phyloP scores from a whole-genome alignment of 2,329 filamentous ascomycete genomes.

The Arachnomyces sp. region DNA sequence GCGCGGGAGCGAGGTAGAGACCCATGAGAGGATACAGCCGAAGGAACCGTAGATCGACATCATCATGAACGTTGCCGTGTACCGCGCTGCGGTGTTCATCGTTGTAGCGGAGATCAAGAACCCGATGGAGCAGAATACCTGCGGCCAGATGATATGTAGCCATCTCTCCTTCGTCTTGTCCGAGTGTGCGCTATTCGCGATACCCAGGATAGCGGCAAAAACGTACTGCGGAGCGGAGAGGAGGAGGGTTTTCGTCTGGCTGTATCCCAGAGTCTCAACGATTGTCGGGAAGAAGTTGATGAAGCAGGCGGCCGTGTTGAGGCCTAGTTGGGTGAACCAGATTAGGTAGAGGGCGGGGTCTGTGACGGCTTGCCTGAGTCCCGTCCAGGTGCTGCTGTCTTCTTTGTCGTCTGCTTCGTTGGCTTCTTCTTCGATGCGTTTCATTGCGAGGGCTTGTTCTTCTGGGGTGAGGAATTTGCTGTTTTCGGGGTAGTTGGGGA shows the following conservation, averaged over 20 bases:
- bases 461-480: conserved; percentile 37
- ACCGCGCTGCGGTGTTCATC: conserved; percentile 43
- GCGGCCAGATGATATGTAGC: conserved; percentile 47
- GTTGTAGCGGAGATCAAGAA: conserved; percentile 49
- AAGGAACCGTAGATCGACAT: conserved; percentile 50
- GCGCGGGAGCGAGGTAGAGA: conserved; percentile 42
- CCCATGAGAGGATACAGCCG: conserved; percentile 44
- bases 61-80: conserved; percentile 39
- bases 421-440: conserved; percentile 44
- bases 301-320: conserved; percentile 21
- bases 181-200: conserved; percentile 37
- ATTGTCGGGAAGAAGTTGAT: conserved; percentile 48
- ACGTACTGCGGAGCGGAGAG: conserved; percentile 47
- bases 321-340: conserved; percentile 39
- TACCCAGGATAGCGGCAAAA: conserved; percentile 44
- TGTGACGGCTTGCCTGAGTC: conserved; percentile 43
- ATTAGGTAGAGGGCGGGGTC: conserved; percentile 44
- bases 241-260: conserved; percentile 40
- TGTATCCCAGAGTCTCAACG: conserved; percentile 38
- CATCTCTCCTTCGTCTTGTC: conserved; percentile 41
- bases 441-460: conserved; percentile 39
- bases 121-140: conserved; percentile 43
- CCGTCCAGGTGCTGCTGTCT: conserved; percentile 38
- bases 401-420: conserved; percentile 43
- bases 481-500: conserved; percentile 39